Evolutionary conservation across 768 basidiomycete genomes (phyloP), one percentile per base, ranked within the genome.

Genomic region (Hydnum rufescens): DNA sequence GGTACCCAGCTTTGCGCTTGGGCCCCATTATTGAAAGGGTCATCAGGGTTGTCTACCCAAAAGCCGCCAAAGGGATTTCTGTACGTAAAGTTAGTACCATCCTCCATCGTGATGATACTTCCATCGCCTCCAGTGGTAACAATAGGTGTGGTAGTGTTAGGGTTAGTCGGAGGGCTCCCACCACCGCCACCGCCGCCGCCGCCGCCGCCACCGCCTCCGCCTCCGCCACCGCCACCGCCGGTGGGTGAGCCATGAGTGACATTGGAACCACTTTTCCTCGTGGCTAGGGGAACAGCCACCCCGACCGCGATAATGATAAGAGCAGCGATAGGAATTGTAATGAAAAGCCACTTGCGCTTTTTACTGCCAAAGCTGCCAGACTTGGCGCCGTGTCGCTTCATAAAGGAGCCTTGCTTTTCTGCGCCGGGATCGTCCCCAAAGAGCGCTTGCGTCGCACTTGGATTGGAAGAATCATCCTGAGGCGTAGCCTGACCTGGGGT

Each of bases 11-110:
- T 78, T 60, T 96, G 86, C 8, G 82, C 70, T 53, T 71, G 72
- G 1, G 90, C 93, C 44, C 75, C 75, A 60, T 84, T 80, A 67
- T 82, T 80, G 66, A 84, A 84, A 0, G 90, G 90, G 62, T 92
- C 75, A 29, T 75, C 73, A 31, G 77, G 72, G 62, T 95, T 82
- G 64, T 74, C 80, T 60, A 88, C 85, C 93, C 93, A 99, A 55
- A 61, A 69, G 2, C 95, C 95, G 56, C 88, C 88, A 61, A 85
- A 86, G 1, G 72, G 44, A 65, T 96, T 97, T 42, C 58, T 59
- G 66, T 97, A 99, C 0, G 69, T 77, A 64, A 92, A 83, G 1
- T 78, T 85, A 5, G 77, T 72, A 4, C 93, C 93, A 62, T 95
- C 82, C 8, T 83, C 85, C 60, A 74, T 74, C 2, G 78, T 82